A percentile compares a stretch with the other conserved stretches of the same genome.
These are phyloP conservation scores for Thermochaetoides thermophila DNA, from an alignment of 495 filamentous ascomycete species.

Conservation along the genomic window DNA sequence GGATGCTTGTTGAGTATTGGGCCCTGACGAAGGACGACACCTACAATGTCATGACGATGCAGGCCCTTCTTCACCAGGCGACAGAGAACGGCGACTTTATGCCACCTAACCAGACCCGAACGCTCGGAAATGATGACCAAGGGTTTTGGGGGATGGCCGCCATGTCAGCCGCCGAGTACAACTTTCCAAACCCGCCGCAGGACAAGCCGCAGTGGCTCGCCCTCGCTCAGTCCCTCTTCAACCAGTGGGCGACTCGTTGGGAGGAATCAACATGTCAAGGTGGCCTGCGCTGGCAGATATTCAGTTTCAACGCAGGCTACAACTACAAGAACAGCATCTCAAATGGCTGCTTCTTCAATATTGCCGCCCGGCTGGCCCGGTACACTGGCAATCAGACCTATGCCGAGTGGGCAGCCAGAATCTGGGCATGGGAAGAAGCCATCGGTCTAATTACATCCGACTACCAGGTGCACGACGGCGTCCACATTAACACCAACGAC, in stretches of 20 bases:
- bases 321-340: slow-evolving; percentile 69
- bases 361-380: slow-evolving; percentile 58
- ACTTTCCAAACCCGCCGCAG: slow-evolving; percentile 49
- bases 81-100: slow-evolving; percentile 56
- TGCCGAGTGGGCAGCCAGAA: slow-evolving; percentile 54
- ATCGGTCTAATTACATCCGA: slow-evolving; percentile 46
- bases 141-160: slow-evolving; percentile 75
- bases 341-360: slow-evolving; percentile 67
- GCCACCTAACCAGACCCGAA: slow-evolving; percentile 67
- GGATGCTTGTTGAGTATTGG: slow-evolving; percentile 69
- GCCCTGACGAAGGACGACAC: slow-evolving; percentile 59
- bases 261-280: slow-evolving; percentile 52
- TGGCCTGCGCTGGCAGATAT: slow-evolving; percentile 78
- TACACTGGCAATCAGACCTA: slow-evolving; percentile 70
- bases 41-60: slow-evolving; percentile 54
- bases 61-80: slow-evolving; percentile 57
- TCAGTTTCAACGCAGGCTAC: slow-evolving; percentile 65
- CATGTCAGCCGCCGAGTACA: slow-evolving; percentile 68
- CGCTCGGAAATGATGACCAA: slow-evolving; percentile 73
- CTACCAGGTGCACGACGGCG: slow-evolving; percentile 55
- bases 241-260: slow-evolving; percentile 55
- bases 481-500: slow-evolving; percentile 25
- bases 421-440: slow-evolving; percentile 51
- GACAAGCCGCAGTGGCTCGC: slow-evolving; percentile 63
- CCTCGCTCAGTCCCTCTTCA: slow-evolving; percentile 66